phyloP scores from a whole-genome alignment of 768 basidiomycete species.

The Macrolepiota fuliginosa region DNA sequence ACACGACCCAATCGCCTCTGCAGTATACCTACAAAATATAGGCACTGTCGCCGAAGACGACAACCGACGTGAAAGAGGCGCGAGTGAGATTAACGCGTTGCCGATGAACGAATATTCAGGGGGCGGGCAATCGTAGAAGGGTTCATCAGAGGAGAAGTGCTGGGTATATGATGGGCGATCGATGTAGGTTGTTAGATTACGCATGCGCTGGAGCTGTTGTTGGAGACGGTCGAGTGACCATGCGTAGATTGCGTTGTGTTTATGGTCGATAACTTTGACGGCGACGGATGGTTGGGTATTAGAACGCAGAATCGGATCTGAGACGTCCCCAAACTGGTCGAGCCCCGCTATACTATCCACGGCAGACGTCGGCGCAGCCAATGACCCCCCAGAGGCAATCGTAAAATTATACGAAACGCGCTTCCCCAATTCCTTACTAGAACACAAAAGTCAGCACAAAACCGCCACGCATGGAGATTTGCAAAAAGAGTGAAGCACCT shows the following conservation, averaged over 20 bases:
- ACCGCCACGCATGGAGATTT: not conserved
- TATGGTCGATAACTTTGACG: slow-evolving; percentile 89
- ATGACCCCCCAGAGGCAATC: slow-evolving; percentile 77
- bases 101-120: slow-evolving; percentile 94
- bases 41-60: slow-evolving; percentile 77
- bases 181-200: slow-evolving; percentile 85
- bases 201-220: slow-evolving; percentile 90
- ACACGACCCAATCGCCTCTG: slow-evolving; percentile 95
- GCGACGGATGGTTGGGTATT: slow-evolving; percentile 80
- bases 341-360: slow-evolving; percentile 84
- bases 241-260: slow-evolving; percentile 81
- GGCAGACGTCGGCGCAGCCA: slow-evolving; percentile 78
- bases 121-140: slow-evolving; percentile 87
- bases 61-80: slow-evolving; percentile 73
- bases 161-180: slow-evolving; percentile 91
- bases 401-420: slow-evolving; percentile 91
- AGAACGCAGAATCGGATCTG: slow-evolving; percentile 76
- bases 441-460: not conserved
- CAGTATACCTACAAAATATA: slow-evolving; percentile 91
- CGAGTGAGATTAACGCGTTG: slow-evolving; percentile 78
- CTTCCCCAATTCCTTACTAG: slow-evolving; percentile 83
- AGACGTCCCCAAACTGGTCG: slow-evolving; percentile 89
- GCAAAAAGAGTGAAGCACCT: slow-evolving; percentile 45
- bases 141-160: slow-evolving; percentile 91
- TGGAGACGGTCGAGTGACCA: slow-evolving; percentile 91